A percentile compares a stretch with the other conserved stretches of the same genome.
phyloP scores from a whole-genome alignment of 1,284 basidiomycete species.

The Ceratobasidium sp. region DNA sequence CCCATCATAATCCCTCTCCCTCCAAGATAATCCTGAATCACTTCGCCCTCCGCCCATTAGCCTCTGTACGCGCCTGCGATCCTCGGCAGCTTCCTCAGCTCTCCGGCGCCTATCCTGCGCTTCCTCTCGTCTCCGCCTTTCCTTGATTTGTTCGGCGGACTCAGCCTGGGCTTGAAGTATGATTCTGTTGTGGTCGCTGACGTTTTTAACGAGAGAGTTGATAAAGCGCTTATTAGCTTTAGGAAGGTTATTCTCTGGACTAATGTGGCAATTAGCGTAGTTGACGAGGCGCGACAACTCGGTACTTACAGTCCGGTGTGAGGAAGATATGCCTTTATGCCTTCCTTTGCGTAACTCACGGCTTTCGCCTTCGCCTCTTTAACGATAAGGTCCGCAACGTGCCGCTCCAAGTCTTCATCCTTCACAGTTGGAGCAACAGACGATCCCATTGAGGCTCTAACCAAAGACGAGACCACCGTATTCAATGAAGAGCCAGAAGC shows the following conservation, averaged over 20 bases:
- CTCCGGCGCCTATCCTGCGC: conserved; percentile 69
- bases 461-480: conserved; percentile 85
- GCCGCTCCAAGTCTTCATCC: conserved; percentile 88
- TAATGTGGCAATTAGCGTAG: conserved; percentile 45
- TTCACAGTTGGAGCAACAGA: conserved; percentile 73
- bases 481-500: conserved; percentile 71
- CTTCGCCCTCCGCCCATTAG: conserved; percentile 58
- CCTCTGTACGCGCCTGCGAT: conserved; percentile 61
- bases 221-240: conserved; percentile 94
- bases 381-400: conserved; percentile 89
- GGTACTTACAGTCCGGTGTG: conserved; percentile 50
- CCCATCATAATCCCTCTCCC: conserved; percentile 60
- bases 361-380: conserved; percentile 92
- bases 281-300: not conserved
- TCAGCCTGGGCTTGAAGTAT: conserved; percentile 81
- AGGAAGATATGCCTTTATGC: conserved; percentile 77
- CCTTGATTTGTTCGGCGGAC: conserved; percentile 78
- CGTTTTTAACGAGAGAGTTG: conserved; percentile 86
- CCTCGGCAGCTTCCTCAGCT: conserved; percentile 77
- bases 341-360: conserved; percentile 72
- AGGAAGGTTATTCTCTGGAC: conserved; percentile 65
- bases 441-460: conserved; percentile 83
- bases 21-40: conserved; percentile 52
- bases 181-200: conserved; percentile 92
- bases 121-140: conserved; percentile 73